Evolutionary conservation across 208 protist species (phyloP).

Genomic region (Wallacemonas sp.): DNA sequence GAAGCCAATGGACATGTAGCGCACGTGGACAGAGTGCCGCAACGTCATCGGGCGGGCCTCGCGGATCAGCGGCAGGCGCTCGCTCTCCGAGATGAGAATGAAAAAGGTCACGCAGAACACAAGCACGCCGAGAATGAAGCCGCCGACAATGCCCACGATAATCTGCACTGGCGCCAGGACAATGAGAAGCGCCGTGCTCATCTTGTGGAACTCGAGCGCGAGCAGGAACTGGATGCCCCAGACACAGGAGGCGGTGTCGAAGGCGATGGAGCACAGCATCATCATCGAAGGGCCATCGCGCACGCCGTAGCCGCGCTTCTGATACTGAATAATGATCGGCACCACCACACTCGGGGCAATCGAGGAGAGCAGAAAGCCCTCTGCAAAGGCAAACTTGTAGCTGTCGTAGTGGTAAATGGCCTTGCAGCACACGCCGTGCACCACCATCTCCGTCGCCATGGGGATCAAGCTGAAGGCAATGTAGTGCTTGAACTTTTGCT

Average conservation of each 20-base stretch:
- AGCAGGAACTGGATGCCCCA: constrained; percentile 54
- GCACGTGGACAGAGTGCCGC: constrained; percentile 51
- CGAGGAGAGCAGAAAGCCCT: constrained; percentile 52
- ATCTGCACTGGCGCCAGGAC: constrained; percentile 53
- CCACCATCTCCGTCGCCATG: constrained; percentile 42
- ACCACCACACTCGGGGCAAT: constrained; percentile 53
- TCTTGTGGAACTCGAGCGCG: constrained; percentile 48
- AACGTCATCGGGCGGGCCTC: constrained; percentile 36
- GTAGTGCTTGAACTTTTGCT: constrained; percentile 53
- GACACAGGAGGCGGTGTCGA: constrained; percentile 48
- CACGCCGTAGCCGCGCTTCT: constrained; percentile 48
- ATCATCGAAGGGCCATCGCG: constrained; percentile 57
- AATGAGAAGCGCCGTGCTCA: constrained; percentile 35
- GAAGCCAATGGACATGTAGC: constrained; percentile 39
- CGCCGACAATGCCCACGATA: constrained; percentile 44
- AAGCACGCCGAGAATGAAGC: constrained; percentile 37
- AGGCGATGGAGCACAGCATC: constrained; percentile 50
- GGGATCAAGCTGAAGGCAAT: constrained; percentile 44
- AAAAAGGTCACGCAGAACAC: constrained; percentile 49
- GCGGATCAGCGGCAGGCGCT: constrained; percentile 38
- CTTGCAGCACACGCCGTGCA: constrained; percentile 51
- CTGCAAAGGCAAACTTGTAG: constrained; percentile 45
- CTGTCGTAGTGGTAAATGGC: constrained; percentile 44
- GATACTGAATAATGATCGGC: constrained; percentile 51
- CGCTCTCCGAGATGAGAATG: constrained; percentile 50